phyloP scores from a whole-genome alignment of 768 basidiomycete species.

The Auricularia heimuer region DNA sequence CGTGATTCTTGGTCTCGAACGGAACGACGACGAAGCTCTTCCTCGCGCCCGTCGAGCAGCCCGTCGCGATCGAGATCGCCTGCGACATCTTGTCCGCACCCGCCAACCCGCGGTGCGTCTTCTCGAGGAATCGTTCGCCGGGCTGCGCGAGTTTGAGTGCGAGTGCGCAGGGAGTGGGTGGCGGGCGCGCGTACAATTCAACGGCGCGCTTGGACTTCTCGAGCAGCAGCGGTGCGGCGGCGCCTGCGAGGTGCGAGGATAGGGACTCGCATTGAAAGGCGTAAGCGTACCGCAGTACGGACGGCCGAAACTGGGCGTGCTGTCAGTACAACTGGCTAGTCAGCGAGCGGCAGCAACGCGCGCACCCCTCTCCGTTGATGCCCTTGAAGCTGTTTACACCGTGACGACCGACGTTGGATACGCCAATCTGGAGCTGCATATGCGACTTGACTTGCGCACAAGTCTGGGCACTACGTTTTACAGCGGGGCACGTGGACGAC shows the following conservation, averaged over 20 bases:
- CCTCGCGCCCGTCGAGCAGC: conserved; percentile 89
- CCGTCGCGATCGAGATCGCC: conserved; percentile 77
- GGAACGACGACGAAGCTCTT: conserved; percentile 92
- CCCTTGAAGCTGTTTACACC: conserved; percentile 71
- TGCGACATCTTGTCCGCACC: conserved; percentile 85
- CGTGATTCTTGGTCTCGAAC: conserved; percentile 45
- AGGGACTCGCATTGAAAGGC: neutral
- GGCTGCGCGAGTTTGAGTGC: conserved; percentile 28
- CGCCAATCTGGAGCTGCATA: conserved; percentile 91
- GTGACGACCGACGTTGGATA: conserved; percentile 46
- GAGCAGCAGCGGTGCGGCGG: conserved; percentile 88
- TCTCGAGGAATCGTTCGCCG: conserved; percentile 97
- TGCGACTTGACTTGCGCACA: conserved; percentile 81
- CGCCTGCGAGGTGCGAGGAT: conserved; percentile 35
- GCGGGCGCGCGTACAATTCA: conserved; percentile 51
- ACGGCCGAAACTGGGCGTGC: conserved; percentile 48
- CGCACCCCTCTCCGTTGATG: conserved; percentile 85
- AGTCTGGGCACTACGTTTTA: too few relatives aligned
- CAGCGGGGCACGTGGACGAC: conserved; percentile 48
- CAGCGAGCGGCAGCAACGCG: conserved; percentile 6
- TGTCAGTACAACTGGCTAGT: conserved; percentile 1
- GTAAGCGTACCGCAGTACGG: conserved; percentile 68
- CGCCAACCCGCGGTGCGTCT: conserved; percentile 48
- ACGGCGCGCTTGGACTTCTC: conserved; percentile 98
- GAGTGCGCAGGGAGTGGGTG: too few relatives aligned